Conservation (phyloP, 169 alveolate genomes). For the Plasmodium berghei region DNA sequence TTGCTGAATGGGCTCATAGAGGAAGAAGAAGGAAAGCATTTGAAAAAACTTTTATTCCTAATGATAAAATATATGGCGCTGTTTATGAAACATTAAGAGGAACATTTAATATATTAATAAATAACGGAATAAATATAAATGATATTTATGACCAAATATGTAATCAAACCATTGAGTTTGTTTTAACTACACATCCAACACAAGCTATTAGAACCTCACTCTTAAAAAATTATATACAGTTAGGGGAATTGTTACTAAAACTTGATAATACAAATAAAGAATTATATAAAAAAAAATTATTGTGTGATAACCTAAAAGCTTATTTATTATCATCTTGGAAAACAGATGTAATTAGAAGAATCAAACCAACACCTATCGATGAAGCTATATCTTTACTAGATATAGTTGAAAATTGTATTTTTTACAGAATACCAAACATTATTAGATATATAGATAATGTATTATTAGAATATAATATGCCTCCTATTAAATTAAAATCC, state of each 20-base stretch:
- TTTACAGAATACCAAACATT: conserved; percentile 81
- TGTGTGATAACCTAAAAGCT: conserved; percentile 79
- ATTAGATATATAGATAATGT: conserved; percentile 82
- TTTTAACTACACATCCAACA: conserved; percentile 89
- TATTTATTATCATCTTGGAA: conserved; percentile 83
- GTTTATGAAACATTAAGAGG: conserved; percentile 74
- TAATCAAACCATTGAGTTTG: conserved; percentile 83
- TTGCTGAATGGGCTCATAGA: conserved; percentile 86
- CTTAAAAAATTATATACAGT: conserved; percentile 78
- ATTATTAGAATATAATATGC: conserved; percentile 79
- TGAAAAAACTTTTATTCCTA: conserved; percentile 75
- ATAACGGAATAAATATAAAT: conserved; percentile 77
- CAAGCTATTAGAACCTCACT: conserved; percentile 86
- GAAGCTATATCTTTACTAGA: conserved; percentile 81
- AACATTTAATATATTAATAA: conserved; percentile 67
- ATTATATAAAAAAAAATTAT: conserved; percentile 79
- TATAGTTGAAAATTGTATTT: conserved; percentile 81
- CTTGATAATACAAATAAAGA: conserved; percentile 81
- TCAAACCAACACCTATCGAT: conserved; percentile 87
- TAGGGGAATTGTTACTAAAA: conserved; percentile 82
- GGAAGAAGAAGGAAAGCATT: conserved; percentile 81
- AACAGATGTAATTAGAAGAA: conserved; percentile 85
- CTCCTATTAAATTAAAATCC: conserved; percentile 83
- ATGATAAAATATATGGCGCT: conserved; percentile 69
- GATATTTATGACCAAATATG: conserved; percentile 78